Evolutionary conservation across 2,329 filamentous ascomycete genomes (phyloP).

Genomic region (Ophiostoma ulmi): DNA sequence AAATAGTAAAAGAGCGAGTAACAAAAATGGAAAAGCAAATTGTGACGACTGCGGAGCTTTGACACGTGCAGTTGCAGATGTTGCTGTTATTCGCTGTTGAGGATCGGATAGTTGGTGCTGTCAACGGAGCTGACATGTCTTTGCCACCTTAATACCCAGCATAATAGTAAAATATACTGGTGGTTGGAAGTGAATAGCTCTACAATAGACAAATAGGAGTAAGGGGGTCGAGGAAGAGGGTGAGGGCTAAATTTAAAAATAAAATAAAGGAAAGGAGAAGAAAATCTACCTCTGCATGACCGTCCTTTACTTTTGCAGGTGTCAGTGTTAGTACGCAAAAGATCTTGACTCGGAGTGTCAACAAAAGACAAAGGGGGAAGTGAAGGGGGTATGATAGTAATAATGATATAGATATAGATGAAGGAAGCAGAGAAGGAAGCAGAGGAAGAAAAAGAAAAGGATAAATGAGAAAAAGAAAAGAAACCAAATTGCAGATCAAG

Average conservation of each 20-base stretch:
- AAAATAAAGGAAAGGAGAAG: not conserved
- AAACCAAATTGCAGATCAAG: not conserved
- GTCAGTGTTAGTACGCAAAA: not conserved
- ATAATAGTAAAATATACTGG: not conserved
- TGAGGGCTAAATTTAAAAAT: not conserved
- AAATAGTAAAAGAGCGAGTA: not conserved
- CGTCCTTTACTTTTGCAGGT: not conserved
- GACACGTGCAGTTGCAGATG: not conserved
- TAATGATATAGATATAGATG: not conserved
- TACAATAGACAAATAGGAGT: not conserved
- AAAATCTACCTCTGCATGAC: not conserved
- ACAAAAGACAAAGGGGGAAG: not conserved
- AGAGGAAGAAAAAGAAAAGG: not conserved
- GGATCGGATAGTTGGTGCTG: not conserved
- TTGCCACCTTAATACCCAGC: not conserved
- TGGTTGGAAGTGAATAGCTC: not conserved
- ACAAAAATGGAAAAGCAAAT: not conserved
- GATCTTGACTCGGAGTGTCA: conserved; percentile 5
- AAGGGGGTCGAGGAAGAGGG: not conserved
- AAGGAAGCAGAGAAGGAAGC: not conserved
- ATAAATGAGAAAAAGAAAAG: not conserved
- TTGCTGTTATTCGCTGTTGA: not conserved
- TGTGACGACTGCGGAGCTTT: not conserved
- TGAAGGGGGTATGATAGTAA: not conserved
- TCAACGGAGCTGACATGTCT: conserved; percentile 1